phyloP scores from a whole-genome alignment of 768 basidiomycete genomes.

The Auricularia auricula-judae region DNA sequence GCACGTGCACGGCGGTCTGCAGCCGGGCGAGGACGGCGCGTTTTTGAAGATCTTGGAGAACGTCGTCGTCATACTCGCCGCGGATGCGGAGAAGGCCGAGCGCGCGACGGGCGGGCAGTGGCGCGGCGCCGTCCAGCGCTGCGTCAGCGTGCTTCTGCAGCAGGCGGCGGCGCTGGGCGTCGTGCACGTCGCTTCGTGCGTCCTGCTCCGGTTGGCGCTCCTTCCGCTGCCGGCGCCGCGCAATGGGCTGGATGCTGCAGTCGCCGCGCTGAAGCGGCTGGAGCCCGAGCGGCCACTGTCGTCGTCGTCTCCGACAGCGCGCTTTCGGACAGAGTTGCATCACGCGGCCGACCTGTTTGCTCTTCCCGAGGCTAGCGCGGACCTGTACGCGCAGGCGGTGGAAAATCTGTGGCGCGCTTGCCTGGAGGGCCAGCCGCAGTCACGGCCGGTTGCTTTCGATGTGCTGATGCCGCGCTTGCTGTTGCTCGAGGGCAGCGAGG shows the following conservation, averaged over 20 bases:
- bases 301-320: conserved; percentile 16
- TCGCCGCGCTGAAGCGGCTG: conserved; percentile 22
- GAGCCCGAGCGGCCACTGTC: background rate
- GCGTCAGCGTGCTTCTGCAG: conserved; percentile 33
- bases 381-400: conserved; percentile 27
- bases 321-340: conserved; percentile 15
- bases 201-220: conserved; percentile 10
- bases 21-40: conserved; percentile 10
- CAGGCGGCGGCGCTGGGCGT: conserved; percentile 13
- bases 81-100: conserved; percentile 40
- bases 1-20: conserved; percentile 32
- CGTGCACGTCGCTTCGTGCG: conserved; percentile 7
- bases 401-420: conserved; percentile 46
- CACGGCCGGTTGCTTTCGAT: conserved; percentile 30
- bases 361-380: background rate
- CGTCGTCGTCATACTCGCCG: conserved; percentile 7
- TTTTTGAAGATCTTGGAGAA: conserved; percentile 25
- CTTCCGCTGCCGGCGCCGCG: background rate
- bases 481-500: conserved; percentile 29
- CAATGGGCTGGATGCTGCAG: no score
- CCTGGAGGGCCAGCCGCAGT: conserved; percentile 28
- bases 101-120: conserved; percentile 47
- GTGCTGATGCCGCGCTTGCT: conserved; percentile 42
- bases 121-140: conserved; percentile 44
- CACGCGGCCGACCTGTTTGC: conserved; percentile 17